A percentile compares a stretch with the other conserved stretches of the same genome.
These are phyloP conservation scores for Syncephalastrum monosporum DNA, from an alignment of 371 early-diverging fungal genomes.

Conservation along the genomic window DNA sequence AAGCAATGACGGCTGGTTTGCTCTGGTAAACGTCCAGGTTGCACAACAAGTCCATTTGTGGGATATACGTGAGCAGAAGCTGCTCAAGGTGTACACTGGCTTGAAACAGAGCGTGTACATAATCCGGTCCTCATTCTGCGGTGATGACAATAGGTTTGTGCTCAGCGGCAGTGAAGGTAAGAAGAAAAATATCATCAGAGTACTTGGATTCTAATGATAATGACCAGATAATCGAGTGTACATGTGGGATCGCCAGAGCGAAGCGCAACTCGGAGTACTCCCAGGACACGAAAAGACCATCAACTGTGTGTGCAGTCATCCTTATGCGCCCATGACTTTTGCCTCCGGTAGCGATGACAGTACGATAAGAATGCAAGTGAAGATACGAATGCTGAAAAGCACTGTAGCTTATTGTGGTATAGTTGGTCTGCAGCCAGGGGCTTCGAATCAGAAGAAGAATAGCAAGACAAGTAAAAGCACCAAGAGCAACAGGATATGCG, in stretches of 20 bases:
- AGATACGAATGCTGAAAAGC: background rate
- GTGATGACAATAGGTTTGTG: conserved; percentile 78
- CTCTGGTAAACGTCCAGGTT: conserved; percentile 69
- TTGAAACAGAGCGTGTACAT: conserved; percentile 86
- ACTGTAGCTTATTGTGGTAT: background rate
- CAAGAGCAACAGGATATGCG: background rate
- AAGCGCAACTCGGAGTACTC: conserved; percentile 70
- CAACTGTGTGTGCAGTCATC: conserved; percentile 86
- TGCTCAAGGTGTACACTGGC: conserved; percentile 78
- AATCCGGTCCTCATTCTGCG: conserved; percentile 93
- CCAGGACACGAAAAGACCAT: conserved; percentile 84
- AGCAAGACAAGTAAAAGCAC: background rate
- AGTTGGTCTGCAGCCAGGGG: background rate
- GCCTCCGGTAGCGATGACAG: conserved; percentile 94
- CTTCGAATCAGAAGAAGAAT: background rate
- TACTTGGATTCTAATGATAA: background rate
- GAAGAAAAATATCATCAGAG: background rate
- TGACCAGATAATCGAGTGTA: conserved; percentile 72
- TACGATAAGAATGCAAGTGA: conserved; percentile 86
- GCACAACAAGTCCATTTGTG: conserved; percentile 81
- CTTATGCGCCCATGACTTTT: conserved; percentile 60
- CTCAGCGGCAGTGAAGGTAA: conserved; percentile 89
- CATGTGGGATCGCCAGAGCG: conserved; percentile 90
- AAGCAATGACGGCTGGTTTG: conserved; percentile 70
- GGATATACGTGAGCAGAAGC: conserved; percentile 69